Evolutionary conservation across 179 eudicot species (phyloP).

Genomic region (Actinidia chinensis): DNA sequence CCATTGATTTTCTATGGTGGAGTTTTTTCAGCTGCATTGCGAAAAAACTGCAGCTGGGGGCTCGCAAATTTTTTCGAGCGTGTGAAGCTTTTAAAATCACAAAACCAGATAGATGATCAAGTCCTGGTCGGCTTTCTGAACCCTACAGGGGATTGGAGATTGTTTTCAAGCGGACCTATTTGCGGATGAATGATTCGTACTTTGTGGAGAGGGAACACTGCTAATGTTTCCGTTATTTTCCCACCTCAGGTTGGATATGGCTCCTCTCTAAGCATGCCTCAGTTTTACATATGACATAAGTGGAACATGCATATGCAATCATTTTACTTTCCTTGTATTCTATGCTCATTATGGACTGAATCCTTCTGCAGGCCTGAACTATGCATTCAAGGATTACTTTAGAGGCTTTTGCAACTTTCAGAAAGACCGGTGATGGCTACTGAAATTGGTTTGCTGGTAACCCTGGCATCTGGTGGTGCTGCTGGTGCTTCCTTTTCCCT

Average conservation of each 20-base stretch:
- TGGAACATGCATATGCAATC: background rate
- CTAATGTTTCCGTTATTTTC: constrained; percentile 37
- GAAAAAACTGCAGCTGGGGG: constrained; percentile 32
- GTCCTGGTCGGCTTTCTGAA: constrained; percentile 26
- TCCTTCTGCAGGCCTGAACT: constrained; percentile 34
- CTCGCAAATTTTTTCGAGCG: constrained; percentile 32
- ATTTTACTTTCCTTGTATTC: background rate
- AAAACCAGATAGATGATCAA: constrained; percentile 33
- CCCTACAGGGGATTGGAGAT: constrained; percentile 32
- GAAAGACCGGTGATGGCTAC: constrained; percentile 35
- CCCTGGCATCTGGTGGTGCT: constrained; percentile 43
- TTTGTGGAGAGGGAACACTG: constrained; percentile 32
- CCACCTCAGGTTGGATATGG: constrained; percentile 26
- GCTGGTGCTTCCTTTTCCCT: constrained; percentile 42
- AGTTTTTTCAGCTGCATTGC: constrained; percentile 30
- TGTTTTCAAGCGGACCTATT: constrained; percentile 27
- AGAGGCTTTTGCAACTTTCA: constrained; percentile 36
- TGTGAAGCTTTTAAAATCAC: constrained; percentile 26
- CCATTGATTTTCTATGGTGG: constrained; percentile 36
- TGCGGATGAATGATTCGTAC: constrained; percentile 25
- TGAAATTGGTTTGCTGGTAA: constrained; percentile 37
- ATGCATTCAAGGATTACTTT: constrained; percentile 41
- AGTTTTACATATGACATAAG: background rate
- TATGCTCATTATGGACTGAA: background rate
- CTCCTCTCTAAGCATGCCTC: background rate